These are phyloP conservation scores for Penicillium psychrofluorescens DNA, from an alignment of 495 filamentous ascomycete species.

Conservation along the genomic window DNA sequence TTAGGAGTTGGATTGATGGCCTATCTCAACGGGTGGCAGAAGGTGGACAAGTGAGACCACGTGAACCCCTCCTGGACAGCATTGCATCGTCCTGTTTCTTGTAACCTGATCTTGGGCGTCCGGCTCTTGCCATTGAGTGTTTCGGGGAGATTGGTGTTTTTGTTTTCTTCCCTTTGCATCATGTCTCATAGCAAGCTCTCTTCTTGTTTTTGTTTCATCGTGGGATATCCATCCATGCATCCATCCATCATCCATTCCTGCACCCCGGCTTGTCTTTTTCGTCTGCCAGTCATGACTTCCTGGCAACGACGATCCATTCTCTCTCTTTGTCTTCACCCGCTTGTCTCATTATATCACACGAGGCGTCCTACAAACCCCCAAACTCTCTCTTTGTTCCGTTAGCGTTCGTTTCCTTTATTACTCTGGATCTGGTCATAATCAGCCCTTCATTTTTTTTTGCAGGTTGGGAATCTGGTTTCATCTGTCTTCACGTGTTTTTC, in stretches of 20 bases:
- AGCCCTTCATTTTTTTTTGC: not conserved
- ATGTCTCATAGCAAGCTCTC: constrained; percentile 17
- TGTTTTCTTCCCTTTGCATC: constrained; percentile 15
- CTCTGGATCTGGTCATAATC: not conserved
- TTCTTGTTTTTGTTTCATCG: constrained; percentile 19
- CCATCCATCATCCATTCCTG: constrained; percentile 7
- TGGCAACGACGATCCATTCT: constrained; percentile 25
- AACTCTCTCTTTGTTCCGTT: too few relatives aligned
- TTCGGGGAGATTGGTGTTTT: constrained; percentile 11
- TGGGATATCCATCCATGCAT: too few relatives aligned
- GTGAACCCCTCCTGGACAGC: constrained; percentile 2
- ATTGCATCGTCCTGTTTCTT: constrained; percentile 6
- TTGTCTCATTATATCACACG: constrained; percentile 1
- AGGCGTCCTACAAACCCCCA: constrained; percentile 1
- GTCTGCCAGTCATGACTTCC: constrained; percentile 32
- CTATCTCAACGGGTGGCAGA: constrained; percentile 85
- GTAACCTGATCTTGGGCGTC: constrained; percentile 6
- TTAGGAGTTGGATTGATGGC: constrained; percentile 90
- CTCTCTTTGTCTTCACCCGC: constrained; percentile 16
- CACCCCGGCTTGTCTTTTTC: constrained; percentile 9
- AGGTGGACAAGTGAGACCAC: constrained; percentile 49
- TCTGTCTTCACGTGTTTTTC: not conserved
- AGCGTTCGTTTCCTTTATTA: constrained; percentile 3
- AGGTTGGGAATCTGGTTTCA: not conserved
- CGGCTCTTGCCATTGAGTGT: constrained; percentile 5